Evolutionary conservation across 495 filamentous ascomycete genomes (phyloP).

Genomic region (Apodospora peruviana): DNA sequence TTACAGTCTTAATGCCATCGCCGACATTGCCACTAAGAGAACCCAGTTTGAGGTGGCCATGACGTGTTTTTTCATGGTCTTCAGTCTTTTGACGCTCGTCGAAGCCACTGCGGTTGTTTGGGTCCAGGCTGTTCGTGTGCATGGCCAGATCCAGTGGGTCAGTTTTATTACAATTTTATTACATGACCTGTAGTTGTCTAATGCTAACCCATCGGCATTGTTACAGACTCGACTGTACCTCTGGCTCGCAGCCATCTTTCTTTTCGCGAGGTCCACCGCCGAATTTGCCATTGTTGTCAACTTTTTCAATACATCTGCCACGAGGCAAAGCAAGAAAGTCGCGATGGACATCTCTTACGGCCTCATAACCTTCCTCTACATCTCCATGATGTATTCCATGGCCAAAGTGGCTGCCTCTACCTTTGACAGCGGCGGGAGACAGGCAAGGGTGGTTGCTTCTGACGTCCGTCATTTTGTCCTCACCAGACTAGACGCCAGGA

Average conservation of each 20-base stretch:
- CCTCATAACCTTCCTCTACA: background rate
- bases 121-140: background rate
- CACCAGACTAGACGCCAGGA: background rate
- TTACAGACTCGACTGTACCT: background rate
- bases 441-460: slow-evolving; percentile 1
- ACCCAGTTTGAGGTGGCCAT: slow-evolving; percentile 12
- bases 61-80: slow-evolving; percentile 6
- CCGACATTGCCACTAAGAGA: slow-evolving; percentile 14
- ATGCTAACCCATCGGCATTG: background rate
- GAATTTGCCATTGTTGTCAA: background rate
- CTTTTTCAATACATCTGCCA: background rate
- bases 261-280: background rate
- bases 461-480: background rate
- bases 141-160: background rate
- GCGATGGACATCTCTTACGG: background rate
- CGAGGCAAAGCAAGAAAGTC: background rate
- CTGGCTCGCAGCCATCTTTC: background rate
- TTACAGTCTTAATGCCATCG: slow-evolving; percentile 12
- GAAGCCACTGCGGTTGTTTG: background rate
- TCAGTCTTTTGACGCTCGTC: slow-evolving; percentile 6
- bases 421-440: background rate
- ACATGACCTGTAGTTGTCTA: background rate
- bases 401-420: background rate
- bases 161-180: background rate
- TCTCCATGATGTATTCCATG: background rate